Evolutionary conservation across 2,329 filamentous ascomycete species (phyloP).

Genomic region (Iodosphaeria phyllophila): DNA sequence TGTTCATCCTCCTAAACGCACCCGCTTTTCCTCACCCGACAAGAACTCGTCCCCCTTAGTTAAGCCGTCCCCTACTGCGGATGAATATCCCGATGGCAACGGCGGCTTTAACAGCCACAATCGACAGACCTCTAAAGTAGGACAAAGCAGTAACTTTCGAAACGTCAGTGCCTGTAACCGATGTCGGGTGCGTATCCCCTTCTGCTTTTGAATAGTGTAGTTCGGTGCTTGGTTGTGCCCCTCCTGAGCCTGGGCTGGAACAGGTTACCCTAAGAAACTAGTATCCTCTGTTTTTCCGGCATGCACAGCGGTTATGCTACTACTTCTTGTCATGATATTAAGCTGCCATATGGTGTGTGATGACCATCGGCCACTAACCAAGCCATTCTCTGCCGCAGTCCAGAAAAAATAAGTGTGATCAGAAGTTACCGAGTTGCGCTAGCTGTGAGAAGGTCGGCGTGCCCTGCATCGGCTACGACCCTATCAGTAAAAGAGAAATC

Average conservation of each 20-base stretch:
- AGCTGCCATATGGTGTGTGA: too few species aligned
- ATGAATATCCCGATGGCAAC: constrained; percentile 12
- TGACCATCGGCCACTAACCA: too few species aligned
- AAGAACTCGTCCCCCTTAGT: constrained; percentile 19
- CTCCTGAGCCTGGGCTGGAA: too few species aligned
- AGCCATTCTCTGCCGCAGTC: too few species aligned
- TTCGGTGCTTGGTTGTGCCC: too few species aligned
- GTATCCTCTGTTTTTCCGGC: too few species aligned
- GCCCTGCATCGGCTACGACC: constrained; percentile 87
- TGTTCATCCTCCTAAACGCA: constrained; percentile 35
- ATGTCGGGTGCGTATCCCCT: constrained; percentile 66
- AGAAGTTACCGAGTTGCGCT: constrained; percentile 75
- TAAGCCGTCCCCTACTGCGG: constrained; percentile 12
- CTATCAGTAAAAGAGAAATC: constrained; percentile 90
- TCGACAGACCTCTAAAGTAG: constrained; percentile 19
- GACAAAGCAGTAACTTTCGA: constrained; percentile 51
- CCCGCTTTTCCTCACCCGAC: constrained; percentile 32
- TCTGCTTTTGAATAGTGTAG: too few species aligned
- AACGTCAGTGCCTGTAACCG: constrained; percentile 92
- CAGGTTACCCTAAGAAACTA: too few species aligned
- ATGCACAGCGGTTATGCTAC: too few species aligned
- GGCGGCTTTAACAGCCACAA: too few species aligned
- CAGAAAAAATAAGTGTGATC: constrained; percentile 96
- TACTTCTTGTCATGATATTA: too few species aligned
- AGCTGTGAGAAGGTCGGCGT: constrained; percentile 87